These are phyloP conservation scores for Rhododendron henanense DNA, from an alignment of 148 eudicot genomes.

Conservation along the genomic window DNA sequence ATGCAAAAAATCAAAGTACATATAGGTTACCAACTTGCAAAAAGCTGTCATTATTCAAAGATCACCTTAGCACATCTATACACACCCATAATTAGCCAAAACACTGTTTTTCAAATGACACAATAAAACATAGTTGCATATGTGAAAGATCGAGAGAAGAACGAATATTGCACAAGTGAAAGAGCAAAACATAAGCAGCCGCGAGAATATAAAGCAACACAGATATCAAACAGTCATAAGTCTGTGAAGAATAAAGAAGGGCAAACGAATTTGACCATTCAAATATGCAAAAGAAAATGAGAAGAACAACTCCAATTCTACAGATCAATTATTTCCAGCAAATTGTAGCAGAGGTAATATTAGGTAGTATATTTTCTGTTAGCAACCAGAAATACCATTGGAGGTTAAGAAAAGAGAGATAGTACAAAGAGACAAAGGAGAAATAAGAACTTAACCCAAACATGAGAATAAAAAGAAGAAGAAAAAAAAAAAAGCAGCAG, in stretches of 20 bases:
- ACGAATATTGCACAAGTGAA: background rate
- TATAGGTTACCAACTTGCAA: background rate
- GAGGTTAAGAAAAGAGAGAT: background rate
- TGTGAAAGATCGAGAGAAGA: background rate
- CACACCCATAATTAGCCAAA: background rate
- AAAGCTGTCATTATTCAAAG: background rate
- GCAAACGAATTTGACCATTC: background rate
- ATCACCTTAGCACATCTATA: background rate
- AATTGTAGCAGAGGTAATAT: background rate
- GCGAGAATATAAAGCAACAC: background rate
- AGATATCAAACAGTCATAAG: background rate
- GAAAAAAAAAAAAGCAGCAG: background rate
- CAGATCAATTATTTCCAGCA: background rate
- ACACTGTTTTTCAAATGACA: background rate
- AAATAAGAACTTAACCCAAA: background rate
- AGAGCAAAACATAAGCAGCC: background rate
- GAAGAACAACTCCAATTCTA: background rate
- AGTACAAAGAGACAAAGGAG: background rate
- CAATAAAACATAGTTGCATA: background rate
- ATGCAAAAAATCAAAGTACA: background rate
- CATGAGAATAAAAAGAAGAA: background rate
- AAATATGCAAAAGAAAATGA: slow-evolving; percentile 2
- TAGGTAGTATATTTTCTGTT: background rate
- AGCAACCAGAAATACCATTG: background rate
- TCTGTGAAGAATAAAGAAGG: background rate